Percentiles rank a stretch among this genome's conserved stretches.
These are phyloP conservation scores for Trypanosoma cruzi DNA, from an alignment of 208 protist species.

Conservation along the genomic window DNA sequence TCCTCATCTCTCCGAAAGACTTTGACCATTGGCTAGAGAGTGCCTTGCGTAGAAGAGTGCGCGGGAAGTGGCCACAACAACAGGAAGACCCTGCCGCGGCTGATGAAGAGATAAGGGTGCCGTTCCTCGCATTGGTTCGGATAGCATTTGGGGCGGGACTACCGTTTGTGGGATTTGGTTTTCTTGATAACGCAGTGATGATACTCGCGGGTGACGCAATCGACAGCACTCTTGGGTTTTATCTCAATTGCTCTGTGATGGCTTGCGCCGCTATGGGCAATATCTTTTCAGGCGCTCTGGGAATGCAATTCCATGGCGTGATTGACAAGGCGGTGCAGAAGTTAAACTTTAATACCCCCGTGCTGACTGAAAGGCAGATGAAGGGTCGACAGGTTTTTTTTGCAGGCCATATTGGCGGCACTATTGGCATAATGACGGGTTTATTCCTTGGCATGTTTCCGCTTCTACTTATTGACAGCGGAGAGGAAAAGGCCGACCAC, in stretches of 20 bases:
- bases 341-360: slow-evolving; percentile 69
- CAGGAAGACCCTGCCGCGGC: background rate
- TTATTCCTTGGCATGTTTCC: slow-evolving; percentile 89
- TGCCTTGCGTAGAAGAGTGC: slow-evolving; percentile 65
- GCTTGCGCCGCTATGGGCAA: slow-evolving; percentile 93
- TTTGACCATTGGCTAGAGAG: slow-evolving; percentile 92
- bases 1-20: slow-evolving; percentile 85
- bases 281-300: slow-evolving; percentile 84
- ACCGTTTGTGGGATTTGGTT: slow-evolving; percentile 93
- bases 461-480: slow-evolving; percentile 68
- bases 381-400: slow-evolving; percentile 81
- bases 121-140: slow-evolving; percentile 57
- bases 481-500: slow-evolving; percentile 80
- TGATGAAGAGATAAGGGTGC: slow-evolving; percentile 32
- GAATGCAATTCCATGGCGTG: slow-evolving; percentile 92
- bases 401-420: slow-evolving; percentile 89
- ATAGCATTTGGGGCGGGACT: slow-evolving; percentile 83
- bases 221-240: slow-evolving; percentile 82
- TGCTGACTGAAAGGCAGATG: slow-evolving; percentile 87
- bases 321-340: slow-evolving; percentile 88
- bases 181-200: slow-evolving; percentile 92
- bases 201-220: slow-evolving; percentile 92
- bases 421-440: slow-evolving; percentile 85
- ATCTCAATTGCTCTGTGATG: slow-evolving; percentile 90
- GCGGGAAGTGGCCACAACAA: slow-evolving; percentile 32